phyloP scores from a whole-genome alignment of 371 early-diverging fungal species.

The Syncephalis plumigaleata region DNA sequence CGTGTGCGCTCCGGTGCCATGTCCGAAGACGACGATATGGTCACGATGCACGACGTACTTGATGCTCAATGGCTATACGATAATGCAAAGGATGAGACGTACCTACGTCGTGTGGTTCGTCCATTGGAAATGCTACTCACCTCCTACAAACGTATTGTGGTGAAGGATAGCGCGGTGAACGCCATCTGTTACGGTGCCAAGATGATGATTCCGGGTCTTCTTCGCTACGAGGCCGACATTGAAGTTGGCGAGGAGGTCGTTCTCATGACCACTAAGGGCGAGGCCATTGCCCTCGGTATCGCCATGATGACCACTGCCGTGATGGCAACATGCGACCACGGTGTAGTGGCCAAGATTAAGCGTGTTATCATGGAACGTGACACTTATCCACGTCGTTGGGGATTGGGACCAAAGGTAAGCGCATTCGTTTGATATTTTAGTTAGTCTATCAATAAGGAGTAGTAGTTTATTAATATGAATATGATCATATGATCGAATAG shows the following conservation, averaged over 20 bases:
- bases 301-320: constrained; percentile 95
- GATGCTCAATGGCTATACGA: constrained; percentile 98
- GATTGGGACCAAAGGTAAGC: constrained; percentile 75
- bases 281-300: constrained; percentile 95
- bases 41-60: constrained; percentile 98
- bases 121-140: constrained; percentile 95
- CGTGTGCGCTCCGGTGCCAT: constrained; percentile 94
- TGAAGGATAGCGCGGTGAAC: constrained; percentile 98
- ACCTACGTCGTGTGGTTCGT: constrained; percentile 89
- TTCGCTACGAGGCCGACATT: constrained; percentile 94
- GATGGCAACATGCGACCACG: constrained; percentile 85
- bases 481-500: constrained; percentile 4
- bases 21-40: constrained; percentile 86
- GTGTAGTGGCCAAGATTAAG: constrained; percentile 97
- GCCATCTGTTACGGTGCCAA: constrained; percentile 99
- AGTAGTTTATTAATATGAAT: neutral
- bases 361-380: constrained; percentile 99
- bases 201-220: constrained; percentile 94
- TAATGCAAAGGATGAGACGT: constrained; percentile 85
- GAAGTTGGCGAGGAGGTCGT: constrained; percentile 93
- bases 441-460: neutral
- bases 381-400: constrained; percentile 97
- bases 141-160: constrained; percentile 94
- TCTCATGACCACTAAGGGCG: constrained; percentile 99
- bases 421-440: too few relatives aligned